phyloP scores from a whole-genome alignment of 177 flowering plant genomes.

The Vitis hybrid region DNA sequence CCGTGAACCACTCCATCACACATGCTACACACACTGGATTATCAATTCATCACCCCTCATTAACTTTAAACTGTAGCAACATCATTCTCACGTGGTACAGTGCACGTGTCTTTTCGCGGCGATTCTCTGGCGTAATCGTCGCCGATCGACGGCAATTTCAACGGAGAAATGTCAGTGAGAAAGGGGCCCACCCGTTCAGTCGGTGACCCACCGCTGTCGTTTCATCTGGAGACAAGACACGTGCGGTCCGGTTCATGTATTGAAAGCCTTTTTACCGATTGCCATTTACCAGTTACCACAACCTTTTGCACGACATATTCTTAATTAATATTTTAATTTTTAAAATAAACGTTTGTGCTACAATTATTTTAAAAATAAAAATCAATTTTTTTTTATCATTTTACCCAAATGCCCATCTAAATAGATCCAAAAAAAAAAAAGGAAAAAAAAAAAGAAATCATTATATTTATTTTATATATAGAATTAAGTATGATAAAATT shows the following conservation, averaged over 20 bases:
- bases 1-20: too few species aligned
- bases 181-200: conserved; percentile 7
- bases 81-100: conserved; percentile 30
- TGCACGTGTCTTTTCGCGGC: conserved; percentile 31
- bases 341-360: too few species aligned
- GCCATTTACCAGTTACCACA: neutral
- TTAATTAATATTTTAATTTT: neutral
- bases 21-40: too few species aligned
- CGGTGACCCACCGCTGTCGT: conserved; percentile 23
- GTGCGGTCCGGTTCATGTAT: conserved; percentile 1
- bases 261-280: neutral
- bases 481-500: too few species aligned
- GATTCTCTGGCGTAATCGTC: conserved; percentile 16
- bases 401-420: too few species aligned
- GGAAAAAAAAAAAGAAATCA: too few species aligned
- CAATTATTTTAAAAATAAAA: too few species aligned
- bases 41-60: neutral
- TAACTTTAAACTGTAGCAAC: conserved; percentile 5
- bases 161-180: conserved; percentile 4
- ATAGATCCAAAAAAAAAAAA: too few species aligned
- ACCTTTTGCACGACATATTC: neutral
- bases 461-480: too few species aligned
- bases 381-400: too few species aligned
- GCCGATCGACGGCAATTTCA: conserved; percentile 32
- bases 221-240: conserved; percentile 18